Percentiles rank a stretch among this genome's conserved stretches.
phyloP scores from a whole-genome alignment of 2,329 filamentous ascomycete genomes.

The Boeremia exigua region DNA sequence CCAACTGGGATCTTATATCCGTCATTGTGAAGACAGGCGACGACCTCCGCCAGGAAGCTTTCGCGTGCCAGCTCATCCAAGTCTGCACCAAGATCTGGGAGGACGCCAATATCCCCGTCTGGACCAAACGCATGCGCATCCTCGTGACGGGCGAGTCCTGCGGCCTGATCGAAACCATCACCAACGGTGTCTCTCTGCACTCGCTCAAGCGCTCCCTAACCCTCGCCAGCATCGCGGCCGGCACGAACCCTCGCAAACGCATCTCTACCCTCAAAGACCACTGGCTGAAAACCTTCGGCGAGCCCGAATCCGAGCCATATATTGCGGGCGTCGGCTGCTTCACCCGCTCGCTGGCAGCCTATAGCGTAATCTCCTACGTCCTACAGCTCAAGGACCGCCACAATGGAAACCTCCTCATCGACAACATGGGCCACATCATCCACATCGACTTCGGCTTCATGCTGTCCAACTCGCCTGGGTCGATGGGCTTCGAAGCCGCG shows the following conservation, averaged over 20 bases:
- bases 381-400: slow-evolving; percentile 85
- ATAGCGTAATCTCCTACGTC: slow-evolving; percentile 84
- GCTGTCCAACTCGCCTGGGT: slow-evolving; percentile 84
- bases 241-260: slow-evolving; percentile 73
- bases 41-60: slow-evolving; percentile 82
- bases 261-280: slow-evolving; percentile 84
- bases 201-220: slow-evolving; percentile 84
- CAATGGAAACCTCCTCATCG: slow-evolving; percentile 85
- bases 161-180: slow-evolving; percentile 85
- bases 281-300: slow-evolving; percentile 79
- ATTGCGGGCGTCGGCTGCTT: slow-evolving; percentile 77
- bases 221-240: slow-evolving; percentile 73
- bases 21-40: slow-evolving; percentile 89
- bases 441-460: slow-evolving; percentile 93
- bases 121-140: slow-evolving; percentile 88
- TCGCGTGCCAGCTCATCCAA: slow-evolving; percentile 82
- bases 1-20: slow-evolving; percentile 86
- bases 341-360: slow-evolving; percentile 80
- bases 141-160: slow-evolving; percentile 85
- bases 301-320: slow-evolving; percentile 71
- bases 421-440: slow-evolving; percentile 84
- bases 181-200: slow-evolving; percentile 85
- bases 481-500: slow-evolving; percentile 83
- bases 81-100: slow-evolving; percentile 84
- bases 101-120: slow-evolving; percentile 76